Base-by-base conservation (phyloP, 176 grass and related monocot genomes). In the Puya raimondii region DNA sequence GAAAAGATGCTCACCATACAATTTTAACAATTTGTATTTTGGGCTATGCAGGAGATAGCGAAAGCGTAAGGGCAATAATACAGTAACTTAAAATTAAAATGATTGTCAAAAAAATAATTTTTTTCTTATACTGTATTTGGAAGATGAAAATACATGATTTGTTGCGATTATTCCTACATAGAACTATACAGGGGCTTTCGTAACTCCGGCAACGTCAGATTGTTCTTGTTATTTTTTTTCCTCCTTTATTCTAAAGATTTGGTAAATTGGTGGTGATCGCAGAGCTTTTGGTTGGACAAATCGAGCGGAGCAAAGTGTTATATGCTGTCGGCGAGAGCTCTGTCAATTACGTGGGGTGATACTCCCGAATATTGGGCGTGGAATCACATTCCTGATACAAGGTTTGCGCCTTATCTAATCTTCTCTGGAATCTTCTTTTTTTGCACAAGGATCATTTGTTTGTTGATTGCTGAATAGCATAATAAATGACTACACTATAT, bases 241-340 rank as follows among this genome's bases (percentile, higher is more conserved):
- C 47, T 52, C 3, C 12, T 0, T 33, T 33, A 5, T 0, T 42
- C 33, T 42, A 42, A 42, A 42, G 33, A 42, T 42, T 23, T 9
- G 71, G 12, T 48, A 8, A 12, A 8, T 57, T 51, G 17, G 64
- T 64, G 64, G 49, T 15, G 50, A 20, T 15, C 23, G 66, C 77
- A 95, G 91, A 82, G 84, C 12, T 49, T 80, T 42, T 83, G 80
- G 68, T 27, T 95, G 61, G 79, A 87, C 16, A 84, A 72, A 51
- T 74, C 75, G 68, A 95, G 15, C 7, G 78, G 81, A 10, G 72
- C 64, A 20, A 89, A 82, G 65, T 82, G 78, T 76, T 87, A 77
- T 26, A 80, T 87, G 86, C 15, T 95, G 57, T 64, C 86, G 3
- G 81, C 91, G 5, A 84, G 78, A 70, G 53, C 63, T 13, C 69